Evolutionary conservation across 1,284 basidiomycete genomes (phyloP).

Genomic region (Tilletia caries): DNA sequence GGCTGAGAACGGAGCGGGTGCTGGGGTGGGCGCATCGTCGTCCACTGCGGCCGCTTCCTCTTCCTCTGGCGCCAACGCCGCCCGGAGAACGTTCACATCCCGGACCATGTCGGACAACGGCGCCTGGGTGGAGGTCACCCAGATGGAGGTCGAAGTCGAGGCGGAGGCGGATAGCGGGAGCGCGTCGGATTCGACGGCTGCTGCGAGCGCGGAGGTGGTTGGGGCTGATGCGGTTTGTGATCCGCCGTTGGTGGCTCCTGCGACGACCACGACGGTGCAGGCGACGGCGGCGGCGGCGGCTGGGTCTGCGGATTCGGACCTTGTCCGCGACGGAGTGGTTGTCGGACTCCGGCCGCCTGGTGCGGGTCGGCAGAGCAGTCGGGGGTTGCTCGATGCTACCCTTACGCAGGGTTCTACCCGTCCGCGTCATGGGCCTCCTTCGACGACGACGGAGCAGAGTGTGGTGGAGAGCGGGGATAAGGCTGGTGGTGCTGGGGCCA

Average conservation of each 20-base stretch:
- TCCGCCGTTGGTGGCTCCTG: background rate
- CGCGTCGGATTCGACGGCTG: background rate
- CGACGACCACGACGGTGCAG: background rate
- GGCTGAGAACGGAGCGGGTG: background rate
- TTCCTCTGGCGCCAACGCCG: background rate
- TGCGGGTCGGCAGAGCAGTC: background rate
- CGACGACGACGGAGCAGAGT: background rate
- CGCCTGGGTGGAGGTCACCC: conserved; percentile 1
- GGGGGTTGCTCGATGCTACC: background rate
- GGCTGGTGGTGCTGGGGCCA: background rate
- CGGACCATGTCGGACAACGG: background rate
- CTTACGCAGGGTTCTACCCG: background rate
- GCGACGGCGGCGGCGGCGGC: background rate
- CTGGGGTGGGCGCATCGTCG: background rate
- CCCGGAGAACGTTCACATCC: background rate
- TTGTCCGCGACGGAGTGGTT: too few relatives aligned
- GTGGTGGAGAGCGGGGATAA: background rate
- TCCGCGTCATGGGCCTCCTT: background rate
- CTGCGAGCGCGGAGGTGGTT: background rate
- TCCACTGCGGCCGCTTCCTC: background rate
- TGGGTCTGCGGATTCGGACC: too few relatives aligned
- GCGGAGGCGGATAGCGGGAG: background rate
- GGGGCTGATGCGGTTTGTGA: conserved; percentile 1
- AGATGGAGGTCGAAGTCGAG: conserved; percentile 9
- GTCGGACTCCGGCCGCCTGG: background rate